phyloP scores from a whole-genome alignment of 2,329 filamentous ascomycete species.

The Neonectria hederae region DNA sequence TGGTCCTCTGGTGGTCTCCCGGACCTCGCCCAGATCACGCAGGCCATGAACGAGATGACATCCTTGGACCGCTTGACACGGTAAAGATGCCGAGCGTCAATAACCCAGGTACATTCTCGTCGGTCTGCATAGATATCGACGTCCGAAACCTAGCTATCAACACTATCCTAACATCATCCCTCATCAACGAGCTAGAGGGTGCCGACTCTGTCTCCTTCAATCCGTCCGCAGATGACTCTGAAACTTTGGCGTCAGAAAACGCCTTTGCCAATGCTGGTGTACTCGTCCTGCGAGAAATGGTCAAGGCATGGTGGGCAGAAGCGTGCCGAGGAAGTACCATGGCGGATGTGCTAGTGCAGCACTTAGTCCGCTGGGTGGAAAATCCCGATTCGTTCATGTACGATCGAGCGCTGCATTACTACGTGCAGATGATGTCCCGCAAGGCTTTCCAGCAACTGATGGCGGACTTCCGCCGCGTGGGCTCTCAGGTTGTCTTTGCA shows the following conservation, averaged over 20 bases:
- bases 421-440: conserved; percentile 97
- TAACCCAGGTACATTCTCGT: conserved; percentile 91
- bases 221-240: conserved; percentile 52
- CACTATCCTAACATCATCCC: conserved; percentile 93
- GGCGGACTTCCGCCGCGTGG: conserved; percentile 94
- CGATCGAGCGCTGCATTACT: conserved; percentile 92
- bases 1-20: conserved; percentile 96
- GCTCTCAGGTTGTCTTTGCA: conserved; percentile 95
- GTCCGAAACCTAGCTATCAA: conserved; percentile 97
- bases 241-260: conserved; percentile 80
- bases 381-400: conserved; percentile 94
- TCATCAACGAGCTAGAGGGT: conserved; percentile 96
- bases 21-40: conserved; percentile 91
- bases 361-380: conserved; percentile 97
- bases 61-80: conserved; percentile 81
- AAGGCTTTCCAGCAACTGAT: conserved; percentile 98
- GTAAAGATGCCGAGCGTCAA: conserved; percentile 95
- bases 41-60: conserved; percentile 92
- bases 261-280: conserved; percentile 94
- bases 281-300: conserved; percentile 93
- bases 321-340: conserved; percentile 90
- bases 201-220: conserved; percentile 89
- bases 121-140: conserved; percentile 94
- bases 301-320: conserved; percentile 98
- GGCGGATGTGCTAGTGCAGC: conserved; percentile 97